These are phyloP conservation scores for Debaryomyces hansenii DNA, from an alignment of 805 yeast species.

Conservation along the genomic window DNA sequence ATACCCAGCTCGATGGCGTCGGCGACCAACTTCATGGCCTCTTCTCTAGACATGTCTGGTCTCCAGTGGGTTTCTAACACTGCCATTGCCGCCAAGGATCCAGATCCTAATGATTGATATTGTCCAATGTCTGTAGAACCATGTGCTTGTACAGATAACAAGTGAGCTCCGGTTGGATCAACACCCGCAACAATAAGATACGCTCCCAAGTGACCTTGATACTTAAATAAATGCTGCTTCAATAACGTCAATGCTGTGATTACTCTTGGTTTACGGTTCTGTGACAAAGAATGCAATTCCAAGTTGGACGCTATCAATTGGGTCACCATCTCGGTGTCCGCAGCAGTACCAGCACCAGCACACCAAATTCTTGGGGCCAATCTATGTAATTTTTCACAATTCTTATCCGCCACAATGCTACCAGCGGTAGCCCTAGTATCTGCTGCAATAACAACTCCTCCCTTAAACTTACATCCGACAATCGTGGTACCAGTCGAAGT, in stretches of 20 bases:
- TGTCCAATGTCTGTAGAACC: constrained; percentile 97
- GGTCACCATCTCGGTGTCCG: constrained; percentile 97
- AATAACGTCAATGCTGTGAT: constrained; percentile 89
- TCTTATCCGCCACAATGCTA: constrained; percentile 94
- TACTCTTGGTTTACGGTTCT: constrained; percentile 87
- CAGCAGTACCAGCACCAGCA: constrained; percentile 99
- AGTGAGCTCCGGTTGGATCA: constrained; percentile 94
- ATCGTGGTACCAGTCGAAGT: constrained; percentile 99
- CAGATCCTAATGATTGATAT: constrained; percentile 91
- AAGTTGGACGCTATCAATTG: constrained; percentile 87
- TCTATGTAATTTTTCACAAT: constrained; percentile 92
- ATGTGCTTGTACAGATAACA: constrained; percentile 93
- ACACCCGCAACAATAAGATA: constrained; percentile 97
- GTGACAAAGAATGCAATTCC: constrained; percentile 83
- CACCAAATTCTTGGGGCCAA: constrained; percentile 94
- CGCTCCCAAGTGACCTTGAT: constrained; percentile 97
- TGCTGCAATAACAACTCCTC: constrained; percentile 97
- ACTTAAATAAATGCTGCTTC: constrained; percentile 93
- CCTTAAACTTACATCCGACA: constrained; percentile 90
- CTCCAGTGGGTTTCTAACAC: constrained; percentile 89
- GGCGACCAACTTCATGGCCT: constrained; percentile 87
- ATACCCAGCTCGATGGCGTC: constrained; percentile 97
- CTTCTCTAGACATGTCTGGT: constrained; percentile 74
- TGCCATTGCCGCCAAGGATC: constrained; percentile 98
- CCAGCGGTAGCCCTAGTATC: constrained; percentile 99